Conservation (phyloP, 2,329 filamentous ascomycete species). For the Penicillium glabrum region DNA sequence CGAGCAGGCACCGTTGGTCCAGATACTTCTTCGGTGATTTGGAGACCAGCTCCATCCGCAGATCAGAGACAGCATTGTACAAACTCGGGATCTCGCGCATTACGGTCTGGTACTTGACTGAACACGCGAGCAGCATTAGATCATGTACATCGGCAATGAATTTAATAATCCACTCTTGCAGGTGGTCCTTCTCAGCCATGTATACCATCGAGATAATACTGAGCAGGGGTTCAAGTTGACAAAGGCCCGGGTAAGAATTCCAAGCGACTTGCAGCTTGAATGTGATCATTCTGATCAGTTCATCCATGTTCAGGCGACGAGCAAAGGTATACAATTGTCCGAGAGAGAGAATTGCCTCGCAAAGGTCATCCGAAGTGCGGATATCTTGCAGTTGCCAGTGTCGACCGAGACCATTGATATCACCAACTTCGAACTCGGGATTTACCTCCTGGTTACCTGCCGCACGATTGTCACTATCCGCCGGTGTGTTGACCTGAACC, state of each 20-base stretch:
- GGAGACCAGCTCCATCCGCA: not conserved
- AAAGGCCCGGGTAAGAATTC: slow-evolving; percentile 19
- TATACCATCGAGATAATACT: slow-evolving; percentile 2
- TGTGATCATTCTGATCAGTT: slow-evolving; percentile 7
- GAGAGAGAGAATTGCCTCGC: slow-evolving; percentile 4
- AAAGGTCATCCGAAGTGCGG: slow-evolving; percentile 3
- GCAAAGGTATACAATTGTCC: slow-evolving; percentile 16
- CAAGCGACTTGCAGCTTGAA: slow-evolving; percentile 21
- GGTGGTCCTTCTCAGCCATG: not conserved
- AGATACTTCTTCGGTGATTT: not conserved
- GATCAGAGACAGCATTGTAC: slow-evolving; percentile 1
- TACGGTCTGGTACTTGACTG: slow-evolving; percentile 4
- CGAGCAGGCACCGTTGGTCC: not conserved
- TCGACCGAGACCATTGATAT: not conserved
- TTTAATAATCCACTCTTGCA: slow-evolving; percentile 15
- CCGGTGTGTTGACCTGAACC: not conserved
- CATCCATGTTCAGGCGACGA: slow-evolving; percentile 3
- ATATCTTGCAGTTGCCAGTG: slow-evolving; percentile 6
- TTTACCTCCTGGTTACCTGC: not conserved
- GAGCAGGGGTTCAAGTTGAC: slow-evolving; percentile 11
- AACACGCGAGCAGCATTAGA: slow-evolving; percentile 8
- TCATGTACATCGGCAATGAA: slow-evolving; percentile 17
- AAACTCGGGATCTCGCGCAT: slow-evolving; percentile 4
- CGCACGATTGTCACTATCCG: not conserved
- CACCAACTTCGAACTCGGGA: slow-evolving; percentile 1